Conservation (phyloP, 305 asterid species). For the Nicotiana rustica region DNA sequence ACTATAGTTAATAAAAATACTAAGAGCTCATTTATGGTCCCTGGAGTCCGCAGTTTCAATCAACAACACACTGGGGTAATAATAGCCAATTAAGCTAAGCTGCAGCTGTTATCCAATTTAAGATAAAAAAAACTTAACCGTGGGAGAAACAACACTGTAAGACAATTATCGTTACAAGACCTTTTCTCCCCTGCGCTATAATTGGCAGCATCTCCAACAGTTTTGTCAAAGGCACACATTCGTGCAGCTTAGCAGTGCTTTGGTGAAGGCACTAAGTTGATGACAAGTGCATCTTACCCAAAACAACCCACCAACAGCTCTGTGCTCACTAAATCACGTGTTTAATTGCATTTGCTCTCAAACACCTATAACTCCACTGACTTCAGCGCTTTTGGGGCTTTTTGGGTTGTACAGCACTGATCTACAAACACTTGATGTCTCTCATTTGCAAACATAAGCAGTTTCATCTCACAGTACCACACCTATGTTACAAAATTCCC, state of each 20-base stretch:
- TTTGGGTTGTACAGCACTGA: neutral
- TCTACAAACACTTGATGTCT: constrained; percentile 3
- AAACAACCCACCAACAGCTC: constrained; percentile 15
- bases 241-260: neutral
- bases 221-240: neutral
- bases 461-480: neutral
- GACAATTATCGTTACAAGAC: neutral
- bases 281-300: constrained; percentile 5
- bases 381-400: neutral
- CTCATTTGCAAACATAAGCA: neutral
- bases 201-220: constrained; percentile 3
- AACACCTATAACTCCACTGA: neutral
- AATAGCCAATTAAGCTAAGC: constrained; percentile 14
- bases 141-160: neutral
- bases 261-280: constrained; percentile 11
- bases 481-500: neutral
- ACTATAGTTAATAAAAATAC: neutral
- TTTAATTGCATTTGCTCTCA: constrained; percentile 24
- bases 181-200: neutral
- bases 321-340: constrained; percentile 29
- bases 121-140: neutral
- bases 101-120: neutral
- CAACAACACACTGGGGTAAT: neutral
- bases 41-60: constrained; percentile 1
- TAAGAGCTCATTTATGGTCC: constrained; percentile 21